Conservation (phyloP, 208 protist genomes). For the Leishmania arabica region DNA sequence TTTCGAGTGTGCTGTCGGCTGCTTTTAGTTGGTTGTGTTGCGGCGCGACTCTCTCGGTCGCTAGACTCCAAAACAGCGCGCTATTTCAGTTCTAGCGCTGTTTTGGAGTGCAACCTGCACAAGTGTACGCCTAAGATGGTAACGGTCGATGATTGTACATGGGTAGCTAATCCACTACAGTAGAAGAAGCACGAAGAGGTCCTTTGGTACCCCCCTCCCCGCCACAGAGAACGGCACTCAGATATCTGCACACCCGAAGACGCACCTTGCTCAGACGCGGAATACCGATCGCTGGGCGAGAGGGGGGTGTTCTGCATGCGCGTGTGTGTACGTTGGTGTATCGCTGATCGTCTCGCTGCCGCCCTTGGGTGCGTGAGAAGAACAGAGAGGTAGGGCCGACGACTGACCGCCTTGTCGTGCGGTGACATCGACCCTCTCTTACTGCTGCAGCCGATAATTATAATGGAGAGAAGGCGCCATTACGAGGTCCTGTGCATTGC, state of each 20-base stretch:
- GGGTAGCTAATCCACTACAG: not conserved
- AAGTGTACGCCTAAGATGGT: not conserved
- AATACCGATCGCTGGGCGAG: not conserved
- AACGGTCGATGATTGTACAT: not conserved
- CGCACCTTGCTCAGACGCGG: not conserved
- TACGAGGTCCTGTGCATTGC: conserved; percentile 90
- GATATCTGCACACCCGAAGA: not conserved
- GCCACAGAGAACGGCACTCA: not conserved
- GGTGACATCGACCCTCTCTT: not conserved
- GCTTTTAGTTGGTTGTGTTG: not conserved
- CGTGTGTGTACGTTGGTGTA: not conserved
- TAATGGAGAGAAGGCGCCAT: conserved; percentile 31
- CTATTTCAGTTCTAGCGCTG: not conserved
- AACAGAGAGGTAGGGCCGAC: not conserved
- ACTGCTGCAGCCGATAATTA: not conserved
- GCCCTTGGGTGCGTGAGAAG: not conserved
- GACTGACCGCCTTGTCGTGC: not conserved
- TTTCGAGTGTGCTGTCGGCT: not conserved
- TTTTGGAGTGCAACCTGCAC: not conserved
- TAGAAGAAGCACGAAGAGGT: not conserved
- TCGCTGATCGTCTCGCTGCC: not conserved
- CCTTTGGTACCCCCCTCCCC: not conserved
- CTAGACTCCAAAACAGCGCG: not conserved
- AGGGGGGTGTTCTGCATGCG: not conserved
- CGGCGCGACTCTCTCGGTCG: not conserved